Evolutionary conservation across 768 basidiomycete genomes (phyloP).

Genomic region (Agrocybe pediades): DNA sequence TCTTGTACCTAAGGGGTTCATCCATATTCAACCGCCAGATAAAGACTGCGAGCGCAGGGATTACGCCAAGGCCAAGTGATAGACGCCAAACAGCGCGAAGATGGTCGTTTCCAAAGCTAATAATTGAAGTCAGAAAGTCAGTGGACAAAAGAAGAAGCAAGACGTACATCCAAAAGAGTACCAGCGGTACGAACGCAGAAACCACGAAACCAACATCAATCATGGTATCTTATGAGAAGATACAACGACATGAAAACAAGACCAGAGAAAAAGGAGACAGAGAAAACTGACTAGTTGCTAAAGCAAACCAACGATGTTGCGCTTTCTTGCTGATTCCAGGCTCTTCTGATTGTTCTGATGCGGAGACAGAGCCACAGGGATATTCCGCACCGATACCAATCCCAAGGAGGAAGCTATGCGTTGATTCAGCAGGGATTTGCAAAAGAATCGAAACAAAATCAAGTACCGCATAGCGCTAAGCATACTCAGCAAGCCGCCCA

Average conservation of each 20-base stretch:
- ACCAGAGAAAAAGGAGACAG: neutral
- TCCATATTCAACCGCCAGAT: conserved; percentile 86
- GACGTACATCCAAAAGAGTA: conserved; percentile 85
- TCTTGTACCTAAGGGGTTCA: conserved; percentile 73
- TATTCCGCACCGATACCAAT: conserved; percentile 90
- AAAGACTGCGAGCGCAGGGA: conserved; percentile 83
- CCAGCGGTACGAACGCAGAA: conserved; percentile 78
- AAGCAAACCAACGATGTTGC: conserved; percentile 85
- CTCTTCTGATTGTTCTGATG: conserved; percentile 89
- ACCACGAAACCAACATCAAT: conserved; percentile 85
- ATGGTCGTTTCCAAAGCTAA: conserved; percentile 75
- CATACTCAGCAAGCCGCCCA: conserved; percentile 76
- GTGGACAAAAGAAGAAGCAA: neutral
- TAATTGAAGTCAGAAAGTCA: conserved; percentile 1
- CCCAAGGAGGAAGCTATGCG: conserved; percentile 76
- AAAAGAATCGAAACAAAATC: neutral
- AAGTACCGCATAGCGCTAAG: conserved; percentile 74
- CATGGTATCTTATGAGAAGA: conserved; percentile 61
- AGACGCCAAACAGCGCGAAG: conserved; percentile 87
- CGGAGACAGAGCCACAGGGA: conserved; percentile 87
- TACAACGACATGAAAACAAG: neutral
- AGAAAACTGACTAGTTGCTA: conserved; percentile 75
- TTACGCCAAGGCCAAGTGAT: conserved; percentile 79
- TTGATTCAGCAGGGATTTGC: neutral
- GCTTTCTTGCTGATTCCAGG: conserved; percentile 73